Percentiles rank a stretch among this genome's conserved stretches.
These are phyloP conservation scores for Rhododendron mucronatum DNA, from an alignment of 148 eudicot species.

Conservation along the genomic window DNA sequence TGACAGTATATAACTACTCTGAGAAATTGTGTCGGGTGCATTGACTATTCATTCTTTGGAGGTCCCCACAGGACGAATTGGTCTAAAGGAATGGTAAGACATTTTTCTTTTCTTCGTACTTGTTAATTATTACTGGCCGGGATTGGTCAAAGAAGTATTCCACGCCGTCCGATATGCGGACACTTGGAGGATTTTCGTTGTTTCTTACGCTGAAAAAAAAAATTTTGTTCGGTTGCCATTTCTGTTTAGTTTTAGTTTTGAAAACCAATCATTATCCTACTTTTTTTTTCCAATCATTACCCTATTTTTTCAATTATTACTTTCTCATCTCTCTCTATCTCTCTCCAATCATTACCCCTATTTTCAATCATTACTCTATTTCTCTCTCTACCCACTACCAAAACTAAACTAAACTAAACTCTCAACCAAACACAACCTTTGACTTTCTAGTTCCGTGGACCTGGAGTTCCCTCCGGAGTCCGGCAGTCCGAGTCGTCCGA, in stretches of 20 bases:
- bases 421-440: too few species aligned
- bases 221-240: too few species aligned
- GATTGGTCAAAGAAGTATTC: constrained; percentile 11
- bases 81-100: background rate
- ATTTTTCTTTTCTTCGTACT: too few species aligned
- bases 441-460: background rate
- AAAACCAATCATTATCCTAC: too few species aligned
- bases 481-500: background rate
- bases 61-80: constrained; percentile 7
- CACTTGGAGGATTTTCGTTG: background rate
- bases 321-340: too few species aligned
- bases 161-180: background rate
- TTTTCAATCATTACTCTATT: too few species aligned
- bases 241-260: too few species aligned
- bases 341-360: too few species aligned
- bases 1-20: background rate
- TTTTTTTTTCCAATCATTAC: too few species aligned
- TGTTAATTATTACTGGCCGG: background rate
- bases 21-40: constrained; percentile 11
- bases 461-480: background rate
- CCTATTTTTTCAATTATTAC: too few species aligned
- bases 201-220: background rate
- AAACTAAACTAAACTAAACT: too few species aligned
- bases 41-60: constrained; percentile 2
- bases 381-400: too few species aligned